phyloP scores from a whole-genome alignment of 352 stramenopile species.

The Aphanomyces euteiches region DNA sequence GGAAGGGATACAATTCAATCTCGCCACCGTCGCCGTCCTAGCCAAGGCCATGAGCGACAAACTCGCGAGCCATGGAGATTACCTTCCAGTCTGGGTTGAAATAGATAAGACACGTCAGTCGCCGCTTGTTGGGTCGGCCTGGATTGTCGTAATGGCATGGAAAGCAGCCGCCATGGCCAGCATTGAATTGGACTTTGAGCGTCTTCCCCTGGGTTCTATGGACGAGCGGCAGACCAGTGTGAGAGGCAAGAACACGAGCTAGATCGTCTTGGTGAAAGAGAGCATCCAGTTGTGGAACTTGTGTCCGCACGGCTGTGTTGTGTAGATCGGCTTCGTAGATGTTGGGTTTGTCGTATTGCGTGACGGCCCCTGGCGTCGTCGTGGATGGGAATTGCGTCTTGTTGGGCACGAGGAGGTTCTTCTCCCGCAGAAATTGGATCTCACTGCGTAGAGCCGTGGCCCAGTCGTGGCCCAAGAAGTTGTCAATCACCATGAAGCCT shows the following conservation, averaged over 20 bases:
- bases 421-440: conserved; percentile 54
- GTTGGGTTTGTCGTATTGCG: conserved; percentile 74
- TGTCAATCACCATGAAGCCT: conserved; percentile 62
- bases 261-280: conserved; percentile 61
- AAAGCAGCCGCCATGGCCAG: conserved; percentile 67
- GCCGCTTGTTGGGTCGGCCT: conserved; percentile 66
- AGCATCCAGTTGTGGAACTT: conserved; percentile 60
- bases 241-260: conserved; percentile 44
- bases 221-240: conserved; percentile 37
- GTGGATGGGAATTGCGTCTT: conserved; percentile 77
- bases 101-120: conserved; percentile 76
- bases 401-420: conserved; percentile 64
- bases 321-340: conserved; percentile 82
- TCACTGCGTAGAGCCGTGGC: conserved; percentile 54
- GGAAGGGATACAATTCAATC: conserved; percentile 72
- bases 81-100: conserved; percentile 64
- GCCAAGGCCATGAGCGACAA: background rate
- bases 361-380: conserved; percentile 38
- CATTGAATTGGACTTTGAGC: conserved; percentile 78
- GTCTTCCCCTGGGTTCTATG: conserved; percentile 55
- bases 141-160: conserved; percentile 84
- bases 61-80: background rate
- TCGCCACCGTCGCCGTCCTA: conserved; percentile 57
- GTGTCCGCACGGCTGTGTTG: conserved; percentile 47
- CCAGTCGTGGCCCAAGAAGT: conserved; percentile 59